Conservation (phyloP, 139 green algal species). For the Ostreobium quekettii region DNA sequence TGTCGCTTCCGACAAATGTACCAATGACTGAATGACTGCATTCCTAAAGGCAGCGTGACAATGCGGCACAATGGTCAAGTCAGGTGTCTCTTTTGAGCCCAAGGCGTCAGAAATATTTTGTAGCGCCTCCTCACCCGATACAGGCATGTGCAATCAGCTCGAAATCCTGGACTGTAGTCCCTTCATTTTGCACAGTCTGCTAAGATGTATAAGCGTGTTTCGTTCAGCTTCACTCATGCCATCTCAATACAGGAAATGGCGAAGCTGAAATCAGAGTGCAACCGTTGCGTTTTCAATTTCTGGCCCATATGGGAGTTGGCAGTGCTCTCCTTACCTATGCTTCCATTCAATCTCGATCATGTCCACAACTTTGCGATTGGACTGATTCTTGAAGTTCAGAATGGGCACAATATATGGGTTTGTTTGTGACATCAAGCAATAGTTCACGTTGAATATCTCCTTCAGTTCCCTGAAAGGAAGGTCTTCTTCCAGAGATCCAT, state of each 20-base stretch:
- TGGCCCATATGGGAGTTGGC: no score
- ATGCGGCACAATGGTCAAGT: slow-evolving; percentile 34
- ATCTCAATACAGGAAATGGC: no score
- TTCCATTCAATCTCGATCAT: slow-evolving; percentile 77
- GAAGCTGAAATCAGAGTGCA: no score
- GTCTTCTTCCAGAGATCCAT: slow-evolving; percentile 68
- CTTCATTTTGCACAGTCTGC: background rate
- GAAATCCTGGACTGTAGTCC: slow-evolving; percentile 7
- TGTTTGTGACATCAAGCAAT: slow-evolving; percentile 84
- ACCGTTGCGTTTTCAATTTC: no score
- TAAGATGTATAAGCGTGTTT: no score
- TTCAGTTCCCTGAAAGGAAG: slow-evolving; percentile 65
- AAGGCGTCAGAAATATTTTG: no score
- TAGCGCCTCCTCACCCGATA: slow-evolving; percentile 14
- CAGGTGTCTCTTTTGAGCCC: no score
- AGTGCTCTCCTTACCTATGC: no score
- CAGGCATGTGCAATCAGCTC: slow-evolving; percentile 23
- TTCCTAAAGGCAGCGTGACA: slow-evolving; percentile 65
- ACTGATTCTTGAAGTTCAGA: slow-evolving; percentile 62
- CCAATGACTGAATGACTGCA: slow-evolving; percentile 6
- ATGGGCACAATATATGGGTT: slow-evolving; percentile 84
- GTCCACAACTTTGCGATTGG: slow-evolving; percentile 51
- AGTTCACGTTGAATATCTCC: slow-evolving; percentile 93
- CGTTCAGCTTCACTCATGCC: no score
- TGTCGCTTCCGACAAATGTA: slow-evolving; percentile 58